These are phyloP conservation scores for Geotrichum australiense DNA, from an alignment of 1,139 yeast species.

Conservation along the genomic window DNA sequence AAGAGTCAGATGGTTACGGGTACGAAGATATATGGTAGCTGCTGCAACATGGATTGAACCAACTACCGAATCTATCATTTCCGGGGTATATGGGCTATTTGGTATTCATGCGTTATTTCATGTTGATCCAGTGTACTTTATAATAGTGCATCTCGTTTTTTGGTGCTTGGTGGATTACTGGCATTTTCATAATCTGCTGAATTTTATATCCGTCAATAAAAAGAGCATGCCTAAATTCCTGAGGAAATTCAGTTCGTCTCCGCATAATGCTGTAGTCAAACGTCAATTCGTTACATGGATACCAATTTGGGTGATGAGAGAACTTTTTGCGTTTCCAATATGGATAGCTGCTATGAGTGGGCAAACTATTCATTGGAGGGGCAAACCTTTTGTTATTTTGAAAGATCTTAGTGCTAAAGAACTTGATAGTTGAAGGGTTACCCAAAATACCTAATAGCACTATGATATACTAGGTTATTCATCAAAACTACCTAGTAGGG, in stretches of 20 bases:
- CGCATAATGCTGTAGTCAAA: neutral
- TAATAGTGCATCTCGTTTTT: slow-evolving; percentile 46
- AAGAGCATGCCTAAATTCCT: too few relatives aligned
- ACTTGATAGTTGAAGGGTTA: slow-evolving; percentile 30
- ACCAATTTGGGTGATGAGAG: slow-evolving; percentile 60
- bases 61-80: slow-evolving; percentile 67
- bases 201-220: slow-evolving; percentile 19
- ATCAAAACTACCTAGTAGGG: too few relatives aligned
- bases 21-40: slow-evolving; percentile 82
- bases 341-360: slow-evolving; percentile 82
- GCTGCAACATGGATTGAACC: slow-evolving; percentile 84
- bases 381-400: slow-evolving; percentile 64
- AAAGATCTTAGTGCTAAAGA: slow-evolving; percentile 74
- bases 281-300: slow-evolving; percentile 35
- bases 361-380: slow-evolving; percentile 75
- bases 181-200: slow-evolving; percentile 47
- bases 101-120: slow-evolving; percentile 46
- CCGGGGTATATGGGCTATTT: slow-evolving; percentile 57
- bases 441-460: too few relatives aligned
- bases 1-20: slow-evolving; percentile 79
- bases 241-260: too few relatives aligned
- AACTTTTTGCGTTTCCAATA: slow-evolving; percentile 69
- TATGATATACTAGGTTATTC: too few relatives aligned
- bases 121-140: slow-evolving; percentile 32
- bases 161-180: slow-evolving; percentile 63